Conservation (phyloP, 352 stramenopile genomes). For the Globisporangium irregulare region DNA sequence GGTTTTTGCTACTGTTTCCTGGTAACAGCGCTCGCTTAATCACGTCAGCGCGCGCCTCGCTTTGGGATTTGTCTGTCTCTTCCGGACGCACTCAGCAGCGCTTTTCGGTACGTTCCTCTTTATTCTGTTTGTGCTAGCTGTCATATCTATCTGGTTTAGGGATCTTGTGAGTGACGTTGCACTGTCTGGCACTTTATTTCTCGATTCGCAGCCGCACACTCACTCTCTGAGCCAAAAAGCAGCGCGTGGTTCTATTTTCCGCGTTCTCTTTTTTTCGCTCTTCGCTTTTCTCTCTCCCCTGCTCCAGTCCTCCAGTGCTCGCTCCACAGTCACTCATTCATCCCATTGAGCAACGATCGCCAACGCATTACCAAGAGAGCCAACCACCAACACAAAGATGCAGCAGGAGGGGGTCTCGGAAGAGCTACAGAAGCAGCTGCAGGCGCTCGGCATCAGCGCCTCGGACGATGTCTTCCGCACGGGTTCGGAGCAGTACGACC, state of each 20-base stretch:
- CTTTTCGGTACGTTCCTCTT: background rate
- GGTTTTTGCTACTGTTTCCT: background rate
- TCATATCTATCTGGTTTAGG: background rate
- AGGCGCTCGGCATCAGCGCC: constrained; percentile 76
- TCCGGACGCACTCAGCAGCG: background rate
- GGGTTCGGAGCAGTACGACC: constrained; percentile 69
- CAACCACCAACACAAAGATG: background rate
- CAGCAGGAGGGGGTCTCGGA: constrained; percentile 50
- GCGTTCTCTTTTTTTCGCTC: constrained; percentile 4
- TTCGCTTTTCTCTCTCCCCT: constrained; percentile 1
- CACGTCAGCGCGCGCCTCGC: background rate
- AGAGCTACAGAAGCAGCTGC: constrained; percentile 75
- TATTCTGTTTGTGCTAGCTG: background rate
- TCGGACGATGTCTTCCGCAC: constrained; percentile 83
- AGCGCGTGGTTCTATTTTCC: constrained; percentile 11
- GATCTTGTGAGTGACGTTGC: constrained; percentile 1
- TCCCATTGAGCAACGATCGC: background rate
- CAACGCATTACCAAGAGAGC: background rate
- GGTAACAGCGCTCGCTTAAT: background rate
- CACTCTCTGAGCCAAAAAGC: background rate
- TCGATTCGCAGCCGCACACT: constrained; percentile 5
- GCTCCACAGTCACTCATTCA: background rate
- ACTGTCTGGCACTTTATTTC: background rate
- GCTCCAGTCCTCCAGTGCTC: background rate
- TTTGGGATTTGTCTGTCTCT: constrained; percentile 5